phyloP scores from a whole-genome alignment of 2,329 filamentous ascomycete genomes.

The Fusarium abutilonis region DNA sequence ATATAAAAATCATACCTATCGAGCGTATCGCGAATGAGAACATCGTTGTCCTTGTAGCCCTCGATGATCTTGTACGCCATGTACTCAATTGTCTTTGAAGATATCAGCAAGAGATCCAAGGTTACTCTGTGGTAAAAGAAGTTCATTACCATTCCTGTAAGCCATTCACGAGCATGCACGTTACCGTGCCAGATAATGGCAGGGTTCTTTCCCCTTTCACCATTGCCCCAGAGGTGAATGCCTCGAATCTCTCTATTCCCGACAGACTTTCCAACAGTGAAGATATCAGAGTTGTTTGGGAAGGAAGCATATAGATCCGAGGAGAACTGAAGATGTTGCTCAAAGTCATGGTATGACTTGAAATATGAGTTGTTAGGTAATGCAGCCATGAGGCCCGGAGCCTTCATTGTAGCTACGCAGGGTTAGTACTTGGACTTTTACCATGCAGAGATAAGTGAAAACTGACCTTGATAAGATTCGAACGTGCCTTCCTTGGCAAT shows the following conservation, averaged over 20 bases:
- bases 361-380: constrained; percentile 55
- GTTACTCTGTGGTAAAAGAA: accelerated
- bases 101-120: not conserved
- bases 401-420: constrained; percentile 4
- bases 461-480: constrained; percentile 25
- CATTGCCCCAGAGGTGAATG: constrained; percentile 63
- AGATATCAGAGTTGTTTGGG: constrained; percentile 58
- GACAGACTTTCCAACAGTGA: constrained; percentile 59
- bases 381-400: not conserved
- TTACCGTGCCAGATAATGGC: constrained; percentile 67
- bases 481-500: constrained; percentile 40
- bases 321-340: constrained; percentile 61
- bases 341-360: constrained; percentile 62
- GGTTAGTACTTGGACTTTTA: accelerated
- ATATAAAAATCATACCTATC: constrained; percentile 74
- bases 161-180: constrained; percentile 70
- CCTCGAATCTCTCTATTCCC: constrained; percentile 67
- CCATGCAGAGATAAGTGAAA: accelerated
- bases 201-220: constrained; percentile 57
- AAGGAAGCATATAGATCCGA: constrained; percentile 56
- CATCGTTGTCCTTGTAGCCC: constrained; percentile 33
- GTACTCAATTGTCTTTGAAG: constrained; percentile 36
- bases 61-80: constrained; percentile 37
- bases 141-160: constrained; percentile 59
- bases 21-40: constrained; percentile 48